Evolutionary conservation across 139 green algal genomes (phyloP).

Genomic region (Chlamydomonas incerta): DNA sequence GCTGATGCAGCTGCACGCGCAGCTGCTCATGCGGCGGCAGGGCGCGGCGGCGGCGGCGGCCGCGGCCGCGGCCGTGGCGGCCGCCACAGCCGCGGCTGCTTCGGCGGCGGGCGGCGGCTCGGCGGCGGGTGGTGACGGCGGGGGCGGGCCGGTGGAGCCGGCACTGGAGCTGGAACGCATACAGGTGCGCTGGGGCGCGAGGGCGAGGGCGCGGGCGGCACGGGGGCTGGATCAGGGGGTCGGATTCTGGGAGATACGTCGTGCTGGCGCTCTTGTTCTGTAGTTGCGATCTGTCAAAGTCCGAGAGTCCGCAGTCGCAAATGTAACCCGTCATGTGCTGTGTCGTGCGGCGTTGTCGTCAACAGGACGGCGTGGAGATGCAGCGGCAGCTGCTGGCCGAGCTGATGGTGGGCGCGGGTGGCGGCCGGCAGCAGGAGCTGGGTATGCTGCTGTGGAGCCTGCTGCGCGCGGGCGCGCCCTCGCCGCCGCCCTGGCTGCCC

Average conservation of each 20-base stretch:
- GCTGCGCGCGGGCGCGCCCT: neutral
- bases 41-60: neutral
- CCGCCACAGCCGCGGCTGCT: no score
- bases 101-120: neutral
- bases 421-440: neutral
- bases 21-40: neutral
- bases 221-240: no score
- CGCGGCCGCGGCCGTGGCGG: neutral
- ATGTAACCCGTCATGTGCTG: no score
- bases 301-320: no score
- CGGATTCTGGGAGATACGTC: no score
- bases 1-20: neutral
- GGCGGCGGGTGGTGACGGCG: neutral
- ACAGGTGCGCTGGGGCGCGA: no score
- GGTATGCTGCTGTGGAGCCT: slow-evolving; percentile 33
- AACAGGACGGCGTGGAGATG: neutral
- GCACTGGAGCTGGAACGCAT: neutral
- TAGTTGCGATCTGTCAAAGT: no score
- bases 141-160: neutral
- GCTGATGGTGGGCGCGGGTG: neutral
- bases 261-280: no score
- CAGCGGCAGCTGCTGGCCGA: neutral
- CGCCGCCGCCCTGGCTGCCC: neutral
- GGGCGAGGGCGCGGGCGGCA: no score
- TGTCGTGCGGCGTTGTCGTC: neutral